A percentile compares a stretch with the other conserved stretches of the same genome.
Evolutionary conservation across 352 stramenopile species (phyloP).

Genomic region (Phytophthora quininea): DNA sequence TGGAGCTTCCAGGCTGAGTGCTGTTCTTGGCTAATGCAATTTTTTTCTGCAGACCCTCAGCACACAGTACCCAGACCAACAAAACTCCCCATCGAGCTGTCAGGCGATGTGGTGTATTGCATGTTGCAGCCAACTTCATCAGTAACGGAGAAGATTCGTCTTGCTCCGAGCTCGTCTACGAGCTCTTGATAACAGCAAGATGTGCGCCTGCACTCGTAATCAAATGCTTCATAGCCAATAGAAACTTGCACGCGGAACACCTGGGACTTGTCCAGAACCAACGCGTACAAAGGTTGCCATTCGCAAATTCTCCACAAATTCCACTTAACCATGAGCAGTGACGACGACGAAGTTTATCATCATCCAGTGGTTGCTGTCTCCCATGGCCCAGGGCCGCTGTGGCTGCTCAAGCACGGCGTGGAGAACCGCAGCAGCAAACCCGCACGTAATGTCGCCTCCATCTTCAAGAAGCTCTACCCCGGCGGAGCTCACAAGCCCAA

Average conservation of each 20-base stretch:
- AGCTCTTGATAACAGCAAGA: slow-evolving; percentile 20
- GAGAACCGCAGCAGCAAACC: slow-evolving; percentile 41
- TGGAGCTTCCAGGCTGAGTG: neutral
- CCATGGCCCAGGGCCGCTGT: slow-evolving; percentile 68
- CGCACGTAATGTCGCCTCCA: slow-evolving; percentile 44
- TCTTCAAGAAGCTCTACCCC: slow-evolving; percentile 59
- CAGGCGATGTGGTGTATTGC: slow-evolving; percentile 51
- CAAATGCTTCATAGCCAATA: neutral
- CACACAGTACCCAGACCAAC: slow-evolving; percentile 8
- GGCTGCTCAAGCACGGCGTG: slow-evolving; percentile 58
- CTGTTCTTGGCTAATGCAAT: neutral
- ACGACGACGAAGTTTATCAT: slow-evolving; percentile 17
- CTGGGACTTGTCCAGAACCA: no score
- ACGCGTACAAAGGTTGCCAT: neutral
- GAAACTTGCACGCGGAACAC: neutral
- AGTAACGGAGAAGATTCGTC: slow-evolving; percentile 50
- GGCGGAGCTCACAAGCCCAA: slow-evolving; percentile 41
- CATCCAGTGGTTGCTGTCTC: slow-evolving; percentile 60
- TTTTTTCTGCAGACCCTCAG: slow-evolving; percentile 10
- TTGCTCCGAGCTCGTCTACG: slow-evolving; percentile 6
- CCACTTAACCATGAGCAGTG: slow-evolving; percentile 6
- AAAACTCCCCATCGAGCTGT: slow-evolving; percentile 39
- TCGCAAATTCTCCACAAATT: slow-evolving; percentile 1
- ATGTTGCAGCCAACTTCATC: slow-evolving; percentile 30
- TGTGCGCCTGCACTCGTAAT: slow-evolving; percentile 4